Conservation (phyloP, 1,139 yeast species). For the Zygotorulaspora mrakii region DNA sequence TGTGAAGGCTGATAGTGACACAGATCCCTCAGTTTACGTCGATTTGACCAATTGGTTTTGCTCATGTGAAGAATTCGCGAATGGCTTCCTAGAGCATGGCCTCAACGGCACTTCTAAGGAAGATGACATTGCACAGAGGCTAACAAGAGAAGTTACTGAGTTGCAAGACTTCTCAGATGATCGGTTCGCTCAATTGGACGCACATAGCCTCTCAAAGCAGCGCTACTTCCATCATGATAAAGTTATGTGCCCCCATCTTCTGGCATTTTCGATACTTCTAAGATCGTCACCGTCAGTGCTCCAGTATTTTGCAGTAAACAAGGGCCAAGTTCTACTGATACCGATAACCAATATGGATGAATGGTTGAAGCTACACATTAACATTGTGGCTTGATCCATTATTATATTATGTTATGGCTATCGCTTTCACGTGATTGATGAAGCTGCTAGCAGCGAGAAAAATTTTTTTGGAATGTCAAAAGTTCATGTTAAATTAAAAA, state of each 20-base stretch:
- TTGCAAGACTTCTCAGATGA: constrained; percentile 26
- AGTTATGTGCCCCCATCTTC: constrained; percentile 33
- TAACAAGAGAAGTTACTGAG: constrained; percentile 23
- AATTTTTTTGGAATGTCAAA: constrained; percentile 7
- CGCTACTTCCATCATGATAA: constrained; percentile 25
- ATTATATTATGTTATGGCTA: neutral
- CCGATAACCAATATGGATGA: constrained; percentile 32
- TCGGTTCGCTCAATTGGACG: constrained; percentile 29
- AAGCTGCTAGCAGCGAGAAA: no score
- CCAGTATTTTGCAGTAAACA: constrained; percentile 22
- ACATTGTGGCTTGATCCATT: constrained; percentile 23
- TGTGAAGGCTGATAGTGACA: constrained; percentile 22
- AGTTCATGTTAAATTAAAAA: no score
- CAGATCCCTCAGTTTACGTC: constrained; percentile 27
- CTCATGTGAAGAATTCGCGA: constrained; percentile 32
- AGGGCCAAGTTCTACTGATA: constrained; percentile 25
- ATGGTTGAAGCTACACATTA: constrained; percentile 36
- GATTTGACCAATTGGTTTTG: constrained; percentile 34
- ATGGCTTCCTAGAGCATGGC: constrained; percentile 13
- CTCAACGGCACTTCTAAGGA: neutral
- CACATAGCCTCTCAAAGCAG: constrained; percentile 28
- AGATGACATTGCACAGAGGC: constrained; percentile 3
- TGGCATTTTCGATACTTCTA: constrained; percentile 34
- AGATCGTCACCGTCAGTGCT: constrained; percentile 24
- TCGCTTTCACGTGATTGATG: no score